phyloP scores from a whole-genome alignment of 2,329 filamentous ascomycete species.

The Talaromyces islandicus region DNA sequence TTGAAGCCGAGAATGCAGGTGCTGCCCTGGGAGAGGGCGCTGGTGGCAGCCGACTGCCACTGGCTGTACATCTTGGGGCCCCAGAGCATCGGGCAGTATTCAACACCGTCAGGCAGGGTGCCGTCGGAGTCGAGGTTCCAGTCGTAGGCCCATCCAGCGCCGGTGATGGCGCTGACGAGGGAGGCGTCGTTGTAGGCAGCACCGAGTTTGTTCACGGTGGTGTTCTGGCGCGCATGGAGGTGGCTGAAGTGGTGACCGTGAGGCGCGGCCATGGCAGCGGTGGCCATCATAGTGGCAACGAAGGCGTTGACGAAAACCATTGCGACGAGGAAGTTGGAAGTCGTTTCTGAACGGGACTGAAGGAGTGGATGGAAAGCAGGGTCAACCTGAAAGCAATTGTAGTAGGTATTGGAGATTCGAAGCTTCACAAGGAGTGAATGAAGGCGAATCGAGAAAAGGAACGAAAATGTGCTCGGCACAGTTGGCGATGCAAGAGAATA shows the following conservation, averaged over 20 bases:
- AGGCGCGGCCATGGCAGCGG: conserved; percentile 28
- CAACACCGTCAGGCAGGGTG: conserved; percentile 25
- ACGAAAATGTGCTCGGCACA: conserved; percentile 8
- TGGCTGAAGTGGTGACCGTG: conserved; percentile 13
- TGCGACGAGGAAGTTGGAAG: conserved; percentile 11
- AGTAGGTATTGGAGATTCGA: not conserved
- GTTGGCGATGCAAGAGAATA: not conserved
- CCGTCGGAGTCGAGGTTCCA: conserved; percentile 33
- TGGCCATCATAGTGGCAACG: conserved; percentile 29
- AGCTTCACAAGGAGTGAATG: conserved; percentile 8
- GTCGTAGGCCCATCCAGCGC: conserved; percentile 41
- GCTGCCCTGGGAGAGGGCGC: conserved; percentile 28
- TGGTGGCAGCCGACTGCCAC: conserved; percentile 30
- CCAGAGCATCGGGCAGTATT: conserved; percentile 44
- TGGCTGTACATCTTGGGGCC: conserved; percentile 28
- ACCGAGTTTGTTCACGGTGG: conserved; percentile 15
- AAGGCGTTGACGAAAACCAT: conserved; percentile 35
- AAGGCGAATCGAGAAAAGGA: conserved; percentile 3
- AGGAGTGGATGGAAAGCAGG: conserved; percentile 1
- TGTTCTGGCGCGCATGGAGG: conserved; percentile 22
- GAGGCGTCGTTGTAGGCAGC: conserved; percentile 34
- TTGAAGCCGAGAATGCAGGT: conserved; percentile 41
- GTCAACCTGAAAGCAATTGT: conserved; percentile 3
- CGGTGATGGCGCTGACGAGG: conserved; percentile 13
- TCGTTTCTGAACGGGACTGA: not conserved